These are phyloP conservation scores for Pichia kudriavzevii DNA, from an alignment of 1,139 yeast species.

Conservation along the genomic window DNA sequence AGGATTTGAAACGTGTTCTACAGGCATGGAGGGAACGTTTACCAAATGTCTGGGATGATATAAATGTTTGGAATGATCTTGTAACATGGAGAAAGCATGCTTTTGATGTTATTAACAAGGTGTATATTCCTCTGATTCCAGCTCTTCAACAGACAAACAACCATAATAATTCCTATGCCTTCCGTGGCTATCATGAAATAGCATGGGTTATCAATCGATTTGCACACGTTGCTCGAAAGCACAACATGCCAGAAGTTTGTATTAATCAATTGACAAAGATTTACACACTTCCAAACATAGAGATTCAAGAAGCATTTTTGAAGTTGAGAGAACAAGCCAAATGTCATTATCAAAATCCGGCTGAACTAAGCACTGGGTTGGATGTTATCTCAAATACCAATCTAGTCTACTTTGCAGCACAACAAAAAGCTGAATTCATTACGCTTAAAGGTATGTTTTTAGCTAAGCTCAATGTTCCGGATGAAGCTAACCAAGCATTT, in stretches of 20 bases:
- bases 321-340: slow-evolving; percentile 95
- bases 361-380: slow-evolving; percentile 85
- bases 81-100: slow-evolving; percentile 99
- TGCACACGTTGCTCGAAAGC: slow-evolving; percentile 97
- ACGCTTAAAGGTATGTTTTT: slow-evolving; percentile 97
- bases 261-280: slow-evolving; percentile 87
- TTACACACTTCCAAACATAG: slow-evolving; percentile 93
- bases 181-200: slow-evolving; percentile 95
- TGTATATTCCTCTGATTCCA: slow-evolving; percentile 88
- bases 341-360: slow-evolving; percentile 86
- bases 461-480: slow-evolving; percentile 80
- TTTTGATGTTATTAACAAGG: slow-evolving; percentile 92
- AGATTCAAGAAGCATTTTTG: slow-evolving; percentile 94
- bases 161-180: slow-evolving; percentile 85
- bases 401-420: slow-evolving; percentile 90
- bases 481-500: slow-evolving; percentile 95
- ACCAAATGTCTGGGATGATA: slow-evolving; percentile 96
- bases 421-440: slow-evolving; percentile 95
- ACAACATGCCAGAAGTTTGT: slow-evolving; percentile 95
- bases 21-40: slow-evolving; percentile 98
- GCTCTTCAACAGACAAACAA: slow-evolving; percentile 62
- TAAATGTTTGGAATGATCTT: slow-evolving; percentile 93
- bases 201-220: slow-evolving; percentile 98
- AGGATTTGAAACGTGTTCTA: slow-evolving; percentile 85
- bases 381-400: slow-evolving; percentile 97